Conservation (phyloP, 768 basidiomycete species). For the Daedaleopsis nitida region DNA sequence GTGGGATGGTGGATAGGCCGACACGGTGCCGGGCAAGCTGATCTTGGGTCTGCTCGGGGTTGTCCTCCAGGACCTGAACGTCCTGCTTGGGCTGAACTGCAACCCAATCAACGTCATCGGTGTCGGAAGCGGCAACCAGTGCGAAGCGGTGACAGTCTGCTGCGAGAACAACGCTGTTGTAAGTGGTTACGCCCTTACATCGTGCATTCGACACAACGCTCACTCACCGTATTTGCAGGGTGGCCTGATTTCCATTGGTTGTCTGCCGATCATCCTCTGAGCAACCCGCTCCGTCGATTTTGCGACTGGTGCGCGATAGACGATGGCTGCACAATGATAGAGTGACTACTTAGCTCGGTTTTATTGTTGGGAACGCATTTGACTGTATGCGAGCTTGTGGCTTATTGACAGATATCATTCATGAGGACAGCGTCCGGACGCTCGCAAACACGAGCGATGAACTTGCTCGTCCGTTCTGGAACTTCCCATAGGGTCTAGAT, state of each 20-base stretch:
- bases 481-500: no score
- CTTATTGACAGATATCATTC: no score
- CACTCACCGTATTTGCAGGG: not conserved
- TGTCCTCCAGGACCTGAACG: constrained; percentile 22
- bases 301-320: not conserved
- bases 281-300: not conserved
- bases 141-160: constrained; percentile 16
- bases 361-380: no score
- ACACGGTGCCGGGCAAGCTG: constrained; percentile 1
- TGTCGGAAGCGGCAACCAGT: constrained; percentile 6
- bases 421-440: no score
- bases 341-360: not conserved
- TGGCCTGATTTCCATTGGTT: not conserved
- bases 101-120: constrained; percentile 22
- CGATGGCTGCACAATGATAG: not conserved
- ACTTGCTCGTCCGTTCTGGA: no score
- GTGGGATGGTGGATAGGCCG: not conserved
- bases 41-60: constrained; percentile 20
- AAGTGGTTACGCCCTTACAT: not conserved
- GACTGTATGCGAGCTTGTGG: no score
- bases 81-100: constrained; percentile 22
- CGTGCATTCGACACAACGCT: not conserved
- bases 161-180: constrained; percentile 10
- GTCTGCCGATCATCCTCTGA: not conserved
- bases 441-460: no score